Base-by-base conservation (phyloP, 2,329 filamentous ascomycete genomes). In the Scleromitrula shiraiana region DNA sequence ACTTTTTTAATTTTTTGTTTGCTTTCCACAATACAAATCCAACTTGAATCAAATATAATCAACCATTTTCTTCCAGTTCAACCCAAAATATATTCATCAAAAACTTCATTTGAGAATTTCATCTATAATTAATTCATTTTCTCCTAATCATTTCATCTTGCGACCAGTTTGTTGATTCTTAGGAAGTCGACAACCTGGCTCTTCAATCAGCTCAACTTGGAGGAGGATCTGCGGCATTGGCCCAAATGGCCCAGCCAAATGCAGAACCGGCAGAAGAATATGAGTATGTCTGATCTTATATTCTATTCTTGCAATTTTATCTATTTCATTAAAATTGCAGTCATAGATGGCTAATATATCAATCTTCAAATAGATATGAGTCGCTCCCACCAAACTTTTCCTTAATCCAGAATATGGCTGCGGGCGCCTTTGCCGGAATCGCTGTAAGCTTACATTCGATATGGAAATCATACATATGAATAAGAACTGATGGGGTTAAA, bases 321-420 rank as follows among this genome's bases (percentile, higher is more conserved):
- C 26, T 53, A 17, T 46, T 22, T 38, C 37, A 19, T n/a, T 14
- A 12, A 32, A 15, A 14, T 35, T 14, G 9, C 12, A 20, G 22
- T 30, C 36, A 26, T 49, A 50, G 47, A 45, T 52, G 33, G 49
- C 58, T 63, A 48, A 62, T 52, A 32, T 22, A 8, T 24, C 39
- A 20, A n/a, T n/a, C n/a, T n/a, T 48, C 41, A 19, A 35, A 41
- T 49, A 83, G 79, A 71, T 97, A 97, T 78, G 91, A 97, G 77
- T 83, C 84, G 56, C 80, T 98, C 50, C 90, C 91, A 55, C 86
- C 90, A 57, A 95, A 95, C 70, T 95, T 95, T 74, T 93, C 89
- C 60, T 77, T 97, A 64, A 72, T 85, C 56, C 88, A 93, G 66
- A 98, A 97, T 70, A 96, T 97, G 89, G 74, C 83, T 55, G 93